Base-by-base conservation (phyloP, 768 basidiomycete species). In the Suillus weaverae region DNA sequence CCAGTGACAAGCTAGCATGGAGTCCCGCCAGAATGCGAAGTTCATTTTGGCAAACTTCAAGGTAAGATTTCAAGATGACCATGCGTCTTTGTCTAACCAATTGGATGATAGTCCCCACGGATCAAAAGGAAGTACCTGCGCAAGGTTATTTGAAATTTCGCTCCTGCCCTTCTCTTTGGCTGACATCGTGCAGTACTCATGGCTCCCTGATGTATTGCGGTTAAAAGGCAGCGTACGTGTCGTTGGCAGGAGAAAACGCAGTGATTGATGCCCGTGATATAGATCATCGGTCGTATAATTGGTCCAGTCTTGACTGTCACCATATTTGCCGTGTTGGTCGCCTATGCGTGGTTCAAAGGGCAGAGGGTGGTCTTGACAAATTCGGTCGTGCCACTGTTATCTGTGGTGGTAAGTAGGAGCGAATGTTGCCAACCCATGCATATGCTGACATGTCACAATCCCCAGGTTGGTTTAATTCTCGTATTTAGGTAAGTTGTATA, bases 241-340 rank as follows among this genome's bases (percentile, higher is more conserved):
- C 54, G 20, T 56, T 48, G 57, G 26, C 32, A 51, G 22, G 41
- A 57, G 43, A 60, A 44, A n/a, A 54, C 41, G 39, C 46, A 64
- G 66, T 73, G 39, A 64, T 48, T 35, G 60, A 53, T 20, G 16
- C 36, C 18, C 38, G 26, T 26, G 51, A 7, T 59, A 53, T 75
- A 95, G 87, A 89, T 95, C 66, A 83, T 95, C 41, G 73, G 77
- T 1, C 84, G 84, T 33, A 90, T 97, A 61, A 69, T 89, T 59
- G 93, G 93, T 0, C 95, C 94, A 26, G 92, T 97, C 38, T 74
- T 92, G 30, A 94, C 92, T 0, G 89, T 96, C 36, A 94, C 94
- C 0, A 61, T 93, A 5, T 94, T 92, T 70, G 85, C 95, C 5
- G 79, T 77, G 38, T 68, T 81, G 4, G 82, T 91, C 33, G 86